Evolutionary conservation across 768 basidiomycete genomes (phyloP), one percentile per base, ranked within the genome.

Genomic region (Macrolepiota fuliginosa): DNA sequence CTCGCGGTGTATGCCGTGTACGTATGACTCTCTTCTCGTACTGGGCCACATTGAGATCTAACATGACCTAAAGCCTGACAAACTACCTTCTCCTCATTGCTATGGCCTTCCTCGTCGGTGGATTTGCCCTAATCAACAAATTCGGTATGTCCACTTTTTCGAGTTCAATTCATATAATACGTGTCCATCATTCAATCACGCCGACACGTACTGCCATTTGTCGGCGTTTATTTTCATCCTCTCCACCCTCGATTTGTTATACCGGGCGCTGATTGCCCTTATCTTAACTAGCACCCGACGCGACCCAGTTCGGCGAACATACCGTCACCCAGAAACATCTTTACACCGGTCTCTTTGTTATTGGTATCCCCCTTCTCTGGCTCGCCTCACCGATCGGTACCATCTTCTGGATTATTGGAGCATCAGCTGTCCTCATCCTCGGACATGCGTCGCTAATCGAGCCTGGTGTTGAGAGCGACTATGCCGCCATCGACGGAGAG

Each of bases 401-500:
- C 25, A 86, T 98, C 76, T 97, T 98, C 83, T 96, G 94, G 93
- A 82, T 98, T 67, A 88, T 96, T 62, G 94, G 95, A 19, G 90
- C 91, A 1, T 94, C 92, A 1, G 82, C 85, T 19, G 81, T 96
- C 63, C 77, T 96, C 63, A 92, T 98, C 68, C 79, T 96, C 64
- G 86, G 80, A 10, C 96, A 98, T 70, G 96, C 96, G 1, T 83
- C 83, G 59, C 64, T 98, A 64, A 86, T 98, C 64, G 96, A 98
- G 74, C 96, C 96, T 1, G 96, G 96, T 27, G 84, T 97, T 57
- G 96, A 98, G 77, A 92, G 90, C 76, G 94, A 96, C 72, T 97
- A 97, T 67, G 87, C 90, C 2, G 70, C 77, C 46, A 89, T 94
- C n/a, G 83, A 90, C 22, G 60, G 60, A 73, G 90, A 90, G 51